phyloP scores from a whole-genome alignment of 495 filamentous ascomycete genomes.

The Neurospora sp. region DNA sequence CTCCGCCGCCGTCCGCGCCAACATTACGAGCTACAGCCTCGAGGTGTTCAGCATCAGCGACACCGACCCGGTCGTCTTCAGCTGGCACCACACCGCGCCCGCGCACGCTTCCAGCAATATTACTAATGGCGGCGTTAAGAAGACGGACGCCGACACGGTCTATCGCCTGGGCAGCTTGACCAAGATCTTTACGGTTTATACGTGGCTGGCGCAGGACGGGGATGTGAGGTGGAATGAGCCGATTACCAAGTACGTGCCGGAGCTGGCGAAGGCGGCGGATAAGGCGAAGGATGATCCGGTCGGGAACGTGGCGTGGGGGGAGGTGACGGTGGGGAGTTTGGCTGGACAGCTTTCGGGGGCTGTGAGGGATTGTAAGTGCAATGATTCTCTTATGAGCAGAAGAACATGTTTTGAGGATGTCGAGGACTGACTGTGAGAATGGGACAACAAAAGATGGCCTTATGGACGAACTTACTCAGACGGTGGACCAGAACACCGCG shows the following conservation, averaged over 20 bases:
- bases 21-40: conserved; percentile 41
- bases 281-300: conserved; percentile 26
- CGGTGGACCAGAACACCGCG: conserved; percentile 22
- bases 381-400: neutral
- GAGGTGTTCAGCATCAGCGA: conserved; percentile 38
- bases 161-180: conserved; percentile 43
- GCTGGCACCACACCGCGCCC: conserved; percentile 38
- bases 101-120: conserved; percentile 12
- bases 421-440: neutral
- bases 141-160: conserved; percentile 35
- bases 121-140: conserved; percentile 24
- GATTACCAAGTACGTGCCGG: conserved; percentile 46
- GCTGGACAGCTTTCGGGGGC: conserved; percentile 45
- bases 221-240: conserved; percentile 32
- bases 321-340: conserved; percentile 43
- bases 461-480: conserved; percentile 32
- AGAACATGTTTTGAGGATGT: neutral
- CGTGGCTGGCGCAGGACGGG: conserved; percentile 35
- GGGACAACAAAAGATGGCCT: conserved; percentile 21
- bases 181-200: conserved; percentile 38
- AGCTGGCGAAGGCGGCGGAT: conserved; percentile 31
- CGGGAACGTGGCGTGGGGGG: conserved; percentile 39
- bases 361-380: conserved; percentile 32
- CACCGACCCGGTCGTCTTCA: conserved; percentile 29
- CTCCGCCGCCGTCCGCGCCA: conserved; percentile 22